phyloP scores from a whole-genome alignment of 2,329 filamentous ascomycete species.

The Coccinonectria pachysandricola region DNA sequence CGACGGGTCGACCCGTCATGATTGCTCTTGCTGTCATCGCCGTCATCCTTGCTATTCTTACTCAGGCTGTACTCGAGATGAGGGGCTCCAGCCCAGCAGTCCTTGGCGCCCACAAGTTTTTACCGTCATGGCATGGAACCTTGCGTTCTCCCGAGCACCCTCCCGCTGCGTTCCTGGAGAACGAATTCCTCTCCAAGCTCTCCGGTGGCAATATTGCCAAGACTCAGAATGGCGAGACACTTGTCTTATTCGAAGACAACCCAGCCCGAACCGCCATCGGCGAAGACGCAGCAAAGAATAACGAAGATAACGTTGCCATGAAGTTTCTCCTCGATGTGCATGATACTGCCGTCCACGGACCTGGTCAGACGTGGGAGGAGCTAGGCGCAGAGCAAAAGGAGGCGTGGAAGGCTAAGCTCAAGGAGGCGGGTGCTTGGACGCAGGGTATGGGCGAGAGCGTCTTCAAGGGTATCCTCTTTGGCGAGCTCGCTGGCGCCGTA shows the following conservation, averaged over 20 bases:
- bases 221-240: slow-evolving; percentile 24
- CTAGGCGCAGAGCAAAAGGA: slow-evolving; percentile 51
- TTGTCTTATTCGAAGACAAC: slow-evolving; percentile 27
- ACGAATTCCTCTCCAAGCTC: slow-evolving; percentile 28
- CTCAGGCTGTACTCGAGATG: slow-evolving; percentile 55
- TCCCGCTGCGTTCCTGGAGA: slow-evolving; percentile 16
- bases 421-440: slow-evolving; percentile 67
- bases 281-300: slow-evolving; percentile 4
- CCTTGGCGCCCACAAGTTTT: slow-evolving; percentile 43
- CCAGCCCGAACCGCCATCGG: slow-evolving; percentile 7
- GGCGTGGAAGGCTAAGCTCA: slow-evolving; percentile 59
- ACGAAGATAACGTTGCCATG: slow-evolving; percentile 10
- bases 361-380: slow-evolving; percentile 61
- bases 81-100: slow-evolving; percentile 46
- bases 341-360: slow-evolving; percentile 35
- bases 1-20: slow-evolving; percentile 41
- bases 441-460: slow-evolving; percentile 67
- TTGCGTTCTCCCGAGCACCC: slow-evolving; percentile 18
- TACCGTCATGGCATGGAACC: slow-evolving; percentile 37
- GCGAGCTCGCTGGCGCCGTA: slow-evolving; percentile 55
- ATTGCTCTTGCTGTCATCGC: slow-evolving; percentile 46
- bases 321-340: slow-evolving; percentile 34
- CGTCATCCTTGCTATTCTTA: slow-evolving; percentile 49
- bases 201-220: slow-evolving; percentile 23
- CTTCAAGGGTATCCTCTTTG: slow-evolving; percentile 68